These are phyloP conservation scores for Sungouiella thailandica DNA, from an alignment of 805 yeast species.

Conservation along the genomic window DNA sequence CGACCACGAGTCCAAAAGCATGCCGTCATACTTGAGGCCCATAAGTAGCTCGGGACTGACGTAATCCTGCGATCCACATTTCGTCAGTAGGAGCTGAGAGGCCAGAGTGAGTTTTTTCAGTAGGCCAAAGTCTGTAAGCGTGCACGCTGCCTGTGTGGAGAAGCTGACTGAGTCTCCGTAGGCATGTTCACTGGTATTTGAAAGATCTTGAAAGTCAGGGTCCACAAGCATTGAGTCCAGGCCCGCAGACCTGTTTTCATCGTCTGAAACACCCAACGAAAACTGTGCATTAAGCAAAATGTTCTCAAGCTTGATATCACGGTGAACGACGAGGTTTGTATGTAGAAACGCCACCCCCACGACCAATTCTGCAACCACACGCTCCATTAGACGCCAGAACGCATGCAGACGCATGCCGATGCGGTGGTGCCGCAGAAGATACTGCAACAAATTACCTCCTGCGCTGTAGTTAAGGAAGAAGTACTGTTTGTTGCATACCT, in stretches of 20 bases:
- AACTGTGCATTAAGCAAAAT: conserved; percentile 43
- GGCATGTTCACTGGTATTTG: no score
- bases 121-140: conserved; percentile 84
- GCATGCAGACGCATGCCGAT: conserved; percentile 1
- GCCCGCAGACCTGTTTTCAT: no score
- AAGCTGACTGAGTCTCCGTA: conserved; percentile 1
- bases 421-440: conserved; percentile 34
- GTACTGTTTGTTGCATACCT: conserved; percentile 25
- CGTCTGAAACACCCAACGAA: conserved; percentile 8
- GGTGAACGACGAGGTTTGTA: conserved; percentile 63
- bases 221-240: no score
- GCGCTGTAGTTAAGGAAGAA: conserved; percentile 70
- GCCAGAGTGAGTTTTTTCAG: conserved; percentile 62
- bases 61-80: conserved; percentile 96
- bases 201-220: no score
- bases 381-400: conserved; percentile 49
- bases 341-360: conserved; percentile 71
- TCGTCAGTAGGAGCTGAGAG: conserved; percentile 65
- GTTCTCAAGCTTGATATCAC: conserved; percentile 90
- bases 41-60: conserved; percentile 90
- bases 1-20: conserved; percentile 91
- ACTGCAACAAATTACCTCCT: conserved; percentile 82
- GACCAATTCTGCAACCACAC: conserved; percentile 67
- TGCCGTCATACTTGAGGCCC: conserved; percentile 90
- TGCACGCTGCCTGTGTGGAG: conserved; percentile 36